Percentiles rank a stretch among this genome's conserved stretches.
Conservation (phyloP, 768 basidiomycete genomes). For the Ramaria rubella region DNA sequence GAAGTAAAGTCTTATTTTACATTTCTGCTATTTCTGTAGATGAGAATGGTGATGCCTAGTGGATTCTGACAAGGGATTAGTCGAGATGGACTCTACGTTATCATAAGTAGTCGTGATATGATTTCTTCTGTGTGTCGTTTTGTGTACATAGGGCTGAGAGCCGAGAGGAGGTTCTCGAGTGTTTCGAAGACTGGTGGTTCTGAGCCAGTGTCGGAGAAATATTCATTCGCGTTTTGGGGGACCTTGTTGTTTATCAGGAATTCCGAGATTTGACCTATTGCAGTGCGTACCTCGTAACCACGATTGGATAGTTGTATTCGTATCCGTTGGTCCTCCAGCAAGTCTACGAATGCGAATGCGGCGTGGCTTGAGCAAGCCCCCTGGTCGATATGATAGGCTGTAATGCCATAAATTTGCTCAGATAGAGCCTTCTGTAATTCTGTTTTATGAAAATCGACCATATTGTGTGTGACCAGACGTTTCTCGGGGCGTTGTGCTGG, state of each 20-base stretch:
- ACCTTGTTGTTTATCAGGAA: neutral
- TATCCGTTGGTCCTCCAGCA: conserved; percentile 6
- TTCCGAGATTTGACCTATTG: neutral
- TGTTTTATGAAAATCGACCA: conserved; percentile 4
- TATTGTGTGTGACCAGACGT: neutral
- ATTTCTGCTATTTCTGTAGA: too few relatives aligned
- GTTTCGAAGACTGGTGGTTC: conserved; percentile 41
- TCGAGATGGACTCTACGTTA: too few relatives aligned
- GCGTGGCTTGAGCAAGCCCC: neutral
- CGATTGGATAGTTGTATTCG: neutral
- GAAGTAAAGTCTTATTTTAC: too few relatives aligned
- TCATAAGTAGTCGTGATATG: conserved; percentile 40
- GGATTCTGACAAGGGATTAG: too few relatives aligned
- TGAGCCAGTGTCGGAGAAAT: conserved; percentile 8
- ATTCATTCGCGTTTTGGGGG: neutral
- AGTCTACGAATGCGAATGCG: neutral
- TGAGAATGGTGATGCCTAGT: too few relatives aligned
- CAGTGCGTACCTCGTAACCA: conserved; percentile 4
- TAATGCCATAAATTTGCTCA: conserved; percentile 2
- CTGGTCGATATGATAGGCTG: neutral
- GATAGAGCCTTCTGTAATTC: conserved; percentile 7
- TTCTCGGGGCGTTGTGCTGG: neutral
- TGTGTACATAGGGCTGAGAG: conserved; percentile 48
- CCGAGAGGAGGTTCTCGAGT: conserved; percentile 50
- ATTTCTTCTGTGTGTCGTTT: conserved; percentile 41